These are phyloP conservation scores for Kregervanrija delftensis DNA, from an alignment of 805 yeast genomes.

Conservation along the genomic window DNA sequence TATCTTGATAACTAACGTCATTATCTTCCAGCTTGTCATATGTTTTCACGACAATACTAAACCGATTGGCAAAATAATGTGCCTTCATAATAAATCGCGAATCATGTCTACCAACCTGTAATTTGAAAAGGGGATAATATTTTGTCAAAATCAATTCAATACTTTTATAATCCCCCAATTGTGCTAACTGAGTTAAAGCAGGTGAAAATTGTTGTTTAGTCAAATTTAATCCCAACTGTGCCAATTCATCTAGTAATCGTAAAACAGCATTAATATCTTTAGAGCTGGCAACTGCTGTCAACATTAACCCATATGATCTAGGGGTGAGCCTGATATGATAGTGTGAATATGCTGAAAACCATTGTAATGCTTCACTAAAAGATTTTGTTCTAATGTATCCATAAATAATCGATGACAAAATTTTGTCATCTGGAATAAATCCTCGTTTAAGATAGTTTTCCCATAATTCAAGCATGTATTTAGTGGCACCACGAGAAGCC, in stretches of 20 bases:
- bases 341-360: slow-evolving; percentile 30
- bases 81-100: slow-evolving; percentile 20
- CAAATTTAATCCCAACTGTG: slow-evolving; percentile 7
- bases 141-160: slow-evolving; percentile 15
- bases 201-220: slow-evolving; percentile 12
- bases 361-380: slow-evolving; percentile 28
- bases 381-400: slow-evolving; percentile 33
- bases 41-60: slow-evolving; percentile 13
- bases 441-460: slow-evolving; percentile 37
- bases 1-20: slow-evolving; percentile 11
- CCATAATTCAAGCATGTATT: slow-evolving; percentile 34
- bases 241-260: slow-evolving; percentile 25
- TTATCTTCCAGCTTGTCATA: slow-evolving; percentile 8
- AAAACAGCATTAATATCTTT: slow-evolving; percentile 30
- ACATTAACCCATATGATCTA: slow-evolving; percentile 28
- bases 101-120: slow-evolving; percentile 14
- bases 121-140: slow-evolving; percentile 20
- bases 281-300: slow-evolving; percentile 30
- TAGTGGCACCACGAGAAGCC: slow-evolving; percentile 45
- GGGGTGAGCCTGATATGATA: slow-evolving; percentile 24
- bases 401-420: slow-evolving; percentile 40
- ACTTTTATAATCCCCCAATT: slow-evolving; percentile 20
- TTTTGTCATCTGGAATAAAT: slow-evolving; percentile 38
- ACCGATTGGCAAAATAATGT: slow-evolving; percentile 19
- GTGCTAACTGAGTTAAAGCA: slow-evolving; percentile 15